Conservation (phyloP, 1,139 yeast genomes). For the Pichia sp. region DNA sequence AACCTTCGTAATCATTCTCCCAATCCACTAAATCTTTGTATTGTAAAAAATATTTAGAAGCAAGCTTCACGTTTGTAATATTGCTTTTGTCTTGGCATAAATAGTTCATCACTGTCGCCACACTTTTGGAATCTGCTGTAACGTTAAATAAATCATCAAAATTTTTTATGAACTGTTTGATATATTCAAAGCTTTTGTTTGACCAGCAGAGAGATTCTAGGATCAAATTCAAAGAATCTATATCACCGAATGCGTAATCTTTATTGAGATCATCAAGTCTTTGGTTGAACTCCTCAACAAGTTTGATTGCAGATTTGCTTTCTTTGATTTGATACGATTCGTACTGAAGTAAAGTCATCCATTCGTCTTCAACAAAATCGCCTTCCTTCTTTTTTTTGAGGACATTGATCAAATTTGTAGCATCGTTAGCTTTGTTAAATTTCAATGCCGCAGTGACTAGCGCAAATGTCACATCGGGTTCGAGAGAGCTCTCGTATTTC, state of each 20-base stretch:
- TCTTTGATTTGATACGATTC: constrained; percentile 18
- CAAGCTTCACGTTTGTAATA: constrained; percentile 27
- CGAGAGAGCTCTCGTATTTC: constrained; percentile 14
- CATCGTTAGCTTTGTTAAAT: constrained; percentile 19
- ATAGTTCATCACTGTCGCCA: constrained; percentile 29
- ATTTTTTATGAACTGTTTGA: constrained; percentile 22
- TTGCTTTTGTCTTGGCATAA: constrained; percentile 18
- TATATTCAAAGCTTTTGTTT: constrained; percentile 24
- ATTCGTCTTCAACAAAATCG: constrained; percentile 24
- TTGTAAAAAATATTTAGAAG: constrained; percentile 37
- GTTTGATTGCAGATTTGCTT: constrained; percentile 15
- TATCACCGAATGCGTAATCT: constrained; percentile 23
- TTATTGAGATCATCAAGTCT: constrained; percentile 16
- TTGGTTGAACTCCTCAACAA: constrained; percentile 19
- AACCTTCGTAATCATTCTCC: constrained; percentile 35
- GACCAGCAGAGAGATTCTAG: constrained; percentile 30
- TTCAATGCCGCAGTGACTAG: constrained; percentile 27
- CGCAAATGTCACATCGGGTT: constrained; percentile 28
- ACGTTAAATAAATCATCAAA: constrained; percentile 25
- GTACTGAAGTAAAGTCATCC: constrained; percentile 28
- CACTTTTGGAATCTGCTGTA: constrained; percentile 28
- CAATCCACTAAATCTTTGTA: constrained; percentile 41
- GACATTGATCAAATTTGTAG: constrained; percentile 18
- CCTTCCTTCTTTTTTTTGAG: constrained; percentile 15
- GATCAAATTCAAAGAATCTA: constrained; percentile 25